Evolutionary conservation across 1,284 basidiomycete species (phyloP), one percentile per base, ranked within the genome.

Genomic region (Gomphus bonarii): DNA sequence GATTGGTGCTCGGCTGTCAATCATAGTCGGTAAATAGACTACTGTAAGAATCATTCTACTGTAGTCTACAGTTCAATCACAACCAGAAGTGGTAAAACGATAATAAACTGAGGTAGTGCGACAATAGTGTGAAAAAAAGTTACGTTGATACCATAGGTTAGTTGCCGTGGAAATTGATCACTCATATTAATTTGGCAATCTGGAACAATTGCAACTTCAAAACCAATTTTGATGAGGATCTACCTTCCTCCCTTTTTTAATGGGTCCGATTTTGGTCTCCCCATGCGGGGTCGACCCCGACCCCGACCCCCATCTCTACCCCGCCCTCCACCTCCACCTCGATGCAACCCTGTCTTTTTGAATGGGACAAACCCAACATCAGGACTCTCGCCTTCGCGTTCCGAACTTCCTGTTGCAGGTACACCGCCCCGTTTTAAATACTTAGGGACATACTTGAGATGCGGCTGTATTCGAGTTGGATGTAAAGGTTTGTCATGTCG

Each of bases 371-470:
- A 89, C 10, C 75, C 76, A 46, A 68, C 70, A 12, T 71, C 71
- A 1, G 61, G 61, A 18, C 59, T 63, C 46, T 55, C 63, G 16
- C 57, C 58, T 54, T 64, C 61, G 40, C 65, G 61, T 22, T 68
- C 64, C 0, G 65, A 72, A 14, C 67, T 63, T 1, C 67, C 68
- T 0, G 68, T 65, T 4, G 75, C 67, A 73, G 75, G 62, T 72
- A 78, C 82, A 55, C 93, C 89, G 49, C 84, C 84, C 1, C 95
- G 95, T 64, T 97, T 78, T 25, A 99, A 77, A 68, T 99, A 99
- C 57, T 85, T 85, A 0, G 97, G 97, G 3, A 99, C 84, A 69
- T 97, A 91, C 69, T 97, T 97, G 81, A 99, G 88, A 67, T 99
- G 95, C 1, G 88, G 73, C 66, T 95, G 92, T 10, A 95, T 77